These are phyloP conservation scores for Saccharomyces paradoxus DNA, from an alignment of 805 yeast genomes.

Conservation along the genomic window DNA sequence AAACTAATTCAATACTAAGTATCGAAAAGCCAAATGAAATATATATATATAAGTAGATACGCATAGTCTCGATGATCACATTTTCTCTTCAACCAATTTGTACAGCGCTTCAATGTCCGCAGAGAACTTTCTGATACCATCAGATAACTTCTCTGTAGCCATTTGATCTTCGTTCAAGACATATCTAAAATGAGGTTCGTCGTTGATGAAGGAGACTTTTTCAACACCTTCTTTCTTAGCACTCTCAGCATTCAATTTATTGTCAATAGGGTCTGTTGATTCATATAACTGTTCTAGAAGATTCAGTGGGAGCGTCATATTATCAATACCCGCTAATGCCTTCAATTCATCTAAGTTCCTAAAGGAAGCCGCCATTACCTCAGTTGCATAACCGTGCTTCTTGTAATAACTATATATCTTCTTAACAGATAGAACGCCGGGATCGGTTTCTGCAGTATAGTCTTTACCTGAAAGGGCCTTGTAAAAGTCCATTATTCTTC, in stretches of 20 bases:
- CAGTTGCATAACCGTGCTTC: slow-evolving; percentile 91
- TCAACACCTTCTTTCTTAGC: slow-evolving; percentile 46
- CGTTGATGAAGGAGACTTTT: slow-evolving; percentile 73
- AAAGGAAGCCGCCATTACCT: slow-evolving; percentile 99
- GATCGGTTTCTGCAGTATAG: slow-evolving; percentile 71
- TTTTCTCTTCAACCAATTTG: slow-evolving; percentile 53
- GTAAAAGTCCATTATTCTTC: slow-evolving; percentile 98
- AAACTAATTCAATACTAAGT: background rate
- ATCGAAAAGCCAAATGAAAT: background rate
- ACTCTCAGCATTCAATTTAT: slow-evolving; percentile 60
- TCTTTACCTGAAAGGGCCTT: slow-evolving; percentile 87
- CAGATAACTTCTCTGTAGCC: slow-evolving; percentile 96
- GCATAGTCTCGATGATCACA: slow-evolving; percentile 31
- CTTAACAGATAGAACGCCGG: slow-evolving; percentile 92
- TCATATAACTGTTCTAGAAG: slow-evolving; percentile 80
- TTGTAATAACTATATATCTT: slow-evolving; percentile 93
- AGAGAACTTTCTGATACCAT: slow-evolving; percentile 96
- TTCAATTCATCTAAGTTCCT: slow-evolving; percentile 93
- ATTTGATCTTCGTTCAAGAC: slow-evolving; percentile 90
- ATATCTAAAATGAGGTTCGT: slow-evolving; percentile 87
- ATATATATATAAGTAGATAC: background rate
- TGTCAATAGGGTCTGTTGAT: slow-evolving; percentile 74
- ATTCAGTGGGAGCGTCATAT: slow-evolving; percentile 88
- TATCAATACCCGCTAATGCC: slow-evolving; percentile 95
- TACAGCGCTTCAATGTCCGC: slow-evolving; percentile 82